Evolutionary conservation across 805 yeast genomes (phyloP), one percentile per base, ranked within the genome.

Genomic region (Candida patagonica): DNA sequence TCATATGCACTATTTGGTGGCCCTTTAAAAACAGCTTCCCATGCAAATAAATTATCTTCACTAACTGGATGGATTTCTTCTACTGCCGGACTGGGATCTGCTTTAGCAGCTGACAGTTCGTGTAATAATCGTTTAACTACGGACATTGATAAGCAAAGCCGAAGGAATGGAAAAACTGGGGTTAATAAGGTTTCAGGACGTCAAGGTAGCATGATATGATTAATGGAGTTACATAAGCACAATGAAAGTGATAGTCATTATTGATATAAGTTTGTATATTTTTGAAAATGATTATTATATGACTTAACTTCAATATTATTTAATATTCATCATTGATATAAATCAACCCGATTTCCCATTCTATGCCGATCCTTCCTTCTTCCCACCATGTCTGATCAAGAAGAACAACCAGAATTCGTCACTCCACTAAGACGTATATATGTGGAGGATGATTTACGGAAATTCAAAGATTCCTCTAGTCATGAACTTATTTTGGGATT

Each of bases 361-460:
- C n/a, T n/a, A n/a, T 26, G 6, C 12, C 29, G 15, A 26, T 15
- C 29, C 29, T 15, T 3, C 4, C 29, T 3, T 26, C 6, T 4
- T 26, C 6, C 29, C 29, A 26, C 6, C 12, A 26, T 26, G 29
- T n/a, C 13, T n/a, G n/a, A n/a, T n/a, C n/a, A n/a, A n/a, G n/a
- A n/a, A 12, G 10, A 24, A 8, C 10, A 9, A 6, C 26, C 20
- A 6, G 10, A 19, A 22, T 31, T n/a, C 20, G 8, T 13, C 21
- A 41, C 32, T 4, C 53, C 53, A 2, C 37, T 34, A 6, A 66
- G 69, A 50, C 59, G 87, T 41, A 67, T 85, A 6, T 49, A 73
- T 7, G 71, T 76, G 1, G 55, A 61, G 1, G 67, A 68, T 0
- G 97, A 89, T 55, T 55, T 89, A 51, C 67, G 63, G 8, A 55